These are phyloP conservation scores for Ophiostoma australiae DNA, from an alignment of 2,329 filamentous ascomycete species.

Conservation along the genomic window DNA sequence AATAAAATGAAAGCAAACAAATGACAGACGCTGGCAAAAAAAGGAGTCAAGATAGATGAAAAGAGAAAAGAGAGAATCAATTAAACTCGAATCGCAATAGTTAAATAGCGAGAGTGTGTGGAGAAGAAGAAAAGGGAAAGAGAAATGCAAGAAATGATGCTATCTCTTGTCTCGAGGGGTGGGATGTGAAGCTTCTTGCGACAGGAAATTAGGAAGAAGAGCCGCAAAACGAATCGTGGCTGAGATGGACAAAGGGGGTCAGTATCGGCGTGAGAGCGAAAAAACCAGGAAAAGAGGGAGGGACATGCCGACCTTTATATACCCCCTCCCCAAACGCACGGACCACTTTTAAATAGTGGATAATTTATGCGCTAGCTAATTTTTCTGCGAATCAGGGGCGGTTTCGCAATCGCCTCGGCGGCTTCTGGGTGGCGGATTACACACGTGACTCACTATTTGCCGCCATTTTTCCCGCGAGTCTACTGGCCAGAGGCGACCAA, in stretches of 20 bases:
- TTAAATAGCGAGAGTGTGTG: constrained; percentile 26
- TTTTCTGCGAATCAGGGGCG: constrained; percentile 28
- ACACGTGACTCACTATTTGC: constrained; percentile 21
- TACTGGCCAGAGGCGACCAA: neutral
- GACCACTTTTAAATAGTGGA: constrained; percentile 24
- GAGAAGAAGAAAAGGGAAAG: constrained; percentile 12
- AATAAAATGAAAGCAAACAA: neutral
- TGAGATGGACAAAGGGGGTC: constrained; percentile 21
- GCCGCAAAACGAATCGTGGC: constrained; percentile 26
- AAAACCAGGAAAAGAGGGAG: constrained; percentile 26
- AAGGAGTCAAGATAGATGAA: neutral
- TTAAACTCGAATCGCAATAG: constrained; percentile 22
- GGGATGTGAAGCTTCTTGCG: constrained; percentile 19
- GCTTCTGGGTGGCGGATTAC: constrained; percentile 23
- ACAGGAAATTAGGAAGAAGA: constrained; percentile 15
- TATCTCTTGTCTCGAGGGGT: constrained; percentile 5
- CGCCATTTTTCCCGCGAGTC: neutral
- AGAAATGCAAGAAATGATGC: constrained; percentile 16
- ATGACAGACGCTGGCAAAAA: neutral
- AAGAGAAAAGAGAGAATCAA: neutral
- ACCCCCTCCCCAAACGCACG: constrained; percentile 26
- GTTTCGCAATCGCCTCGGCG: constrained; percentile 26
- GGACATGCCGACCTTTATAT: constrained; percentile 28
- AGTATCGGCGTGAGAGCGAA: constrained; percentile 21
- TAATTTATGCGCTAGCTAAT: constrained; percentile 24